phyloP scores from a whole-genome alignment of 169 alveolate genomes.

The Cryptosporidium bovis region DNA sequence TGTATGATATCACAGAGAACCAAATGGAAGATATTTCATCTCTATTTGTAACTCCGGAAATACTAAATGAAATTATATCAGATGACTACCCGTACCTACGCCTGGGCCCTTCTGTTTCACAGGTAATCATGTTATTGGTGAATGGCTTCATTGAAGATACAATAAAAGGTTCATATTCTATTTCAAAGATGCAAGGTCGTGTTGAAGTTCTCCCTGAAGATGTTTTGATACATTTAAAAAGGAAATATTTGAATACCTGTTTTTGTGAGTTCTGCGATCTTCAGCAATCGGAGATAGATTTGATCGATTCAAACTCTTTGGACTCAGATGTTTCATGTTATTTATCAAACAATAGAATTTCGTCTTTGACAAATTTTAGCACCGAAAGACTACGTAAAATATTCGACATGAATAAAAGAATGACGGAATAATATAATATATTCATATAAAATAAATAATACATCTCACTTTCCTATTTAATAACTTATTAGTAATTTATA shows the following conservation, averaged over 20 bases:
- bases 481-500: background rate
- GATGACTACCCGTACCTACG: conserved; percentile 59
- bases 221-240: conserved; percentile 40
- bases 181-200: conserved; percentile 22
- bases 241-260: conserved; percentile 30
- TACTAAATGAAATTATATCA: conserved; percentile 28
- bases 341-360: background rate
- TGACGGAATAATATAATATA: background rate
- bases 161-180: conserved; percentile 19
- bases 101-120: conserved; percentile 73
- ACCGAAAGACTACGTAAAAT: background rate
- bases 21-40: conserved; percentile 17
- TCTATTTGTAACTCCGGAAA: conserved; percentile 36
- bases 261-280: conserved; percentile 46
- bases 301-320: background rate
- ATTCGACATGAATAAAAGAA: background rate
- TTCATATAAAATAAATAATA: conserved; percentile 15
- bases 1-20: conserved; percentile 3
- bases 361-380: background rate
- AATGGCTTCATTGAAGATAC: conserved; percentile 54
- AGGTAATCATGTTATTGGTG: conserved; percentile 21
- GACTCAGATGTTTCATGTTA: background rate
- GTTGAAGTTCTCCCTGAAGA: conserved; percentile 42
- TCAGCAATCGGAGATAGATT: background rate
- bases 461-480: background rate